These are phyloP conservation scores for Tulasnella sp. DNA, from an alignment of 768 basidiomycete genomes.

Conservation along the genomic window DNA sequence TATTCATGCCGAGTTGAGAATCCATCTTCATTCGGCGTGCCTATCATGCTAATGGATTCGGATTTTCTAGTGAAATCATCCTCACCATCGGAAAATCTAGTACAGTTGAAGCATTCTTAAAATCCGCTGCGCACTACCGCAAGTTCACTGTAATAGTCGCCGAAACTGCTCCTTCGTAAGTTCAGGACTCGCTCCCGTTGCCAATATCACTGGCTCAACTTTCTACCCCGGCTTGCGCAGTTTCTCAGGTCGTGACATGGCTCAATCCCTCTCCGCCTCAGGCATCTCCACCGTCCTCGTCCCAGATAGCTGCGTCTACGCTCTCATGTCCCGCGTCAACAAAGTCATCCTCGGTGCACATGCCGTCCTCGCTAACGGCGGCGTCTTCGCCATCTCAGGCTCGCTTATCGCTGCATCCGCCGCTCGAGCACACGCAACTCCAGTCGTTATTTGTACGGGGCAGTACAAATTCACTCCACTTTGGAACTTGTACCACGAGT, in stretches of 20 bases:
- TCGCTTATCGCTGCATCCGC: constrained; percentile 81
- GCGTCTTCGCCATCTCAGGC: constrained; percentile 86
- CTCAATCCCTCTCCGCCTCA: constrained; percentile 68
- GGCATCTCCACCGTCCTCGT: constrained; percentile 95
- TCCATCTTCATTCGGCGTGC: too few relatives aligned
- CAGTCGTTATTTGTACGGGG: constrained; percentile 89
- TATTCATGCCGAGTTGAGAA: constrained; percentile 85
- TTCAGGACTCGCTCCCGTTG: constrained; percentile 30
- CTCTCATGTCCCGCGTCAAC: constrained; percentile 93
- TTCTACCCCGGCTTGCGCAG: constrained; percentile 41
- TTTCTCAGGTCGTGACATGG: constrained; percentile 82
- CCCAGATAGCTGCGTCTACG: constrained; percentile 93
- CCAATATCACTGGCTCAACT: constrained; percentile 13
- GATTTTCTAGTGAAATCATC: constrained; percentile 74
- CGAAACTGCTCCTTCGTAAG: constrained; percentile 90
- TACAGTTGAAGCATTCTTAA: constrained; percentile 91
- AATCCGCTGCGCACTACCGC: constrained; percentile 80
- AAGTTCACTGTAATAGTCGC: constrained; percentile 96
- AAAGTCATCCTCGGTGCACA: constrained; percentile 95
- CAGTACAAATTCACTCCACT: constrained; percentile 94
- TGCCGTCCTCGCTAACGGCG: constrained; percentile 94
- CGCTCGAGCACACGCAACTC: constrained; percentile 84
- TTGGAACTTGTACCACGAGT: constrained; percentile 85
- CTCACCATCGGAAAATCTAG: constrained; percentile 89
- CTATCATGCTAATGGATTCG: constrained; percentile 17